A percentile compares a stretch with the other conserved stretches of the same genome.
phyloP scores from a whole-genome alignment of 2,329 filamentous ascomycete genomes.

The Penicillium sp. region DNA sequence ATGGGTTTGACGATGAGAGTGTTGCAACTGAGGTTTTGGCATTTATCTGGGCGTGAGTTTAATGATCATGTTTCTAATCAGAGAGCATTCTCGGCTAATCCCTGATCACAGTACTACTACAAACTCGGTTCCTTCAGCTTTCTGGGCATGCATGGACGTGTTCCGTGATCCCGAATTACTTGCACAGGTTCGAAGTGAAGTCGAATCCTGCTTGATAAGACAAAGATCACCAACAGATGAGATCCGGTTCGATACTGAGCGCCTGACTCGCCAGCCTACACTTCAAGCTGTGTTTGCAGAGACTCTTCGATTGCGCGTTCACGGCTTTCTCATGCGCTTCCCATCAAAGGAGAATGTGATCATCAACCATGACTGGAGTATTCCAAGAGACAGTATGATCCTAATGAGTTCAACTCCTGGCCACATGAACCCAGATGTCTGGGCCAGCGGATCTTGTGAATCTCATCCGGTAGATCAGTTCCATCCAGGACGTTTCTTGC shows the following conservation, averaged over 20 bases:
- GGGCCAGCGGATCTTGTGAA: neutral
- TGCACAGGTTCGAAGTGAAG: neutral
- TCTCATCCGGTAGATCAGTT: neutral
- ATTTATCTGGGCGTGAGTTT: too few relatives aligned
- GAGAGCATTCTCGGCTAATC: too few relatives aligned
- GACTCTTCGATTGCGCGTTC: neutral
- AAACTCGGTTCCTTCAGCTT: neutral
- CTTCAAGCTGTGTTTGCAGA: neutral
- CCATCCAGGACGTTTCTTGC: neutral
- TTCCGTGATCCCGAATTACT: neutral
- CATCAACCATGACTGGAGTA: neutral
- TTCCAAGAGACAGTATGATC: neutral
- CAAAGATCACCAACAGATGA: neutral
- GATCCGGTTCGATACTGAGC: neutral
- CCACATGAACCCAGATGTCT: neutral
- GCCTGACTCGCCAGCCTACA: neutral
- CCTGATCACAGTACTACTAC: too few relatives aligned
- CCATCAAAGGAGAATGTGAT: neutral
- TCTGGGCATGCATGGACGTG: neutral
- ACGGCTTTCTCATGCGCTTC: neutral
- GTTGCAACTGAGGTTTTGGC: too few relatives aligned
- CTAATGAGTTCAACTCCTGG: neutral
- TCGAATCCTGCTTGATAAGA: neutral
- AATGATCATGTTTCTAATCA: too few relatives aligned
- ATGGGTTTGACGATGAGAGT: too few relatives aligned